Base-by-base conservation (phyloP, 1,284 basidiomycete genomes). In the Ganoderma multipileum region DNA sequence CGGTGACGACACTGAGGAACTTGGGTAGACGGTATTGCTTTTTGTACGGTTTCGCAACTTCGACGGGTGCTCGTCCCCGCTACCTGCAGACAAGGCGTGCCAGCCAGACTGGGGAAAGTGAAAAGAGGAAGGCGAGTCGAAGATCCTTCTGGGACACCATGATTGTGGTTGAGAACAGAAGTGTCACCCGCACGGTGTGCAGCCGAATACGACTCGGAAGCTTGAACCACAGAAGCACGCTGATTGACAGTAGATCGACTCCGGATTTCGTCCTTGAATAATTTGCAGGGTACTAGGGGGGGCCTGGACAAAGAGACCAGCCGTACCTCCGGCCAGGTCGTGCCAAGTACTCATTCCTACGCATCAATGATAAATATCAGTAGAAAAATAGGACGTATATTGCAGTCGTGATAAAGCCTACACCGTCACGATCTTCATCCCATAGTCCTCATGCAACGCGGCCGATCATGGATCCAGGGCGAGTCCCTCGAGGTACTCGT, bases 81-180 rank as follows among this genome's bases (percentile, higher is more conserved):
- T 47, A 9, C 47, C 26, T 50, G 47, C 44, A 9, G n/a, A 2
- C 26, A 7, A 50, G 23, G 47, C 47, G 23, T 50, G 47, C 3
- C 23, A 26, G 23, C 9, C 3, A 23, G 2, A 50, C 26, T 50
- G 4, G 47, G 47, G 23, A 14, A 50, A 26, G 47, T 50, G 26
- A 23, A 50, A 50, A 26, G 47, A 14, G 23, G 47, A 26, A 50
- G 11, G 23, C 23, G 44, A 11, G 47, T 26, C 47, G 47, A 50
- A 14, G 47, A 47, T 47, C 44, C 44, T 47, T 47, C 44, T 47
- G 44, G 44, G 44, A 50, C 47, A 50, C 47, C 23, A 50, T 50
- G 47, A 50, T 26, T 50, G 47, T 50, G 47, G 47, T 50, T 50
- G 47, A 50, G 47, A 50, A 50, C 47, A 23, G 47, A 26, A 50